Conservation (phyloP, 2,329 filamentous ascomycete genomes). For the Hymenoscyphus fructigenus region DNA sequence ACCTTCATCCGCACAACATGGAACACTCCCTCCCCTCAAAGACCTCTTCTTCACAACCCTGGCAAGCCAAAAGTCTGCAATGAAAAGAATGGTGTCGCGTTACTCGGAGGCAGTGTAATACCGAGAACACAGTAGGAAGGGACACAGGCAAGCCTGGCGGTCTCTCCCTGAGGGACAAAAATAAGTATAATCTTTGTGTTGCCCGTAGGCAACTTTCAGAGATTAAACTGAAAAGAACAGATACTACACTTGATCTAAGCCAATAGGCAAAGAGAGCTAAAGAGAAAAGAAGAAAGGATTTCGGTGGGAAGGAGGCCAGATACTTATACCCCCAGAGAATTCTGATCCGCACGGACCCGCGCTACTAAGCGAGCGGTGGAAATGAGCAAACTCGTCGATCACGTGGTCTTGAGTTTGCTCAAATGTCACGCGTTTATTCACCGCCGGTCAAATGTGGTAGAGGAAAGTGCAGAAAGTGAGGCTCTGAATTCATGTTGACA, state of each 20-base stretch:
- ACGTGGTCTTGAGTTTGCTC: not conserved
- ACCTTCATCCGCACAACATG: not conserved
- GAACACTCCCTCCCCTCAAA: not conserved
- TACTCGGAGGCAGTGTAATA: slow-evolving; percentile 73
- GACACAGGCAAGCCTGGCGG: slow-evolving; percentile 74
- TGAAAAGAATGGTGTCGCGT: slow-evolving; percentile 51
- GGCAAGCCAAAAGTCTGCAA: slow-evolving; percentile 53
- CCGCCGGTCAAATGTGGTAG: too few relatives aligned
- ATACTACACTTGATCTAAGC: slow-evolving; percentile 90
- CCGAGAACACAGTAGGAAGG: slow-evolving; percentile 68
- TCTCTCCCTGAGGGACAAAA: slow-evolving; percentile 57
- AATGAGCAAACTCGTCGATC: not conserved
- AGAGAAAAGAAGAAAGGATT: slow-evolving; percentile 33
- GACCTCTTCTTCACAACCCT: slow-evolving; percentile 56
- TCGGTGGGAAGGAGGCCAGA: not conserved
- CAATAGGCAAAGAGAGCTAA: slow-evolving; percentile 57
- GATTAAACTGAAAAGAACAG: slow-evolving; percentile 97
- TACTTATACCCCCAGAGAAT: slow-evolving; percentile 46
- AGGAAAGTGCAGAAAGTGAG: too few relatives aligned
- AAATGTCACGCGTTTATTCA: not conserved
- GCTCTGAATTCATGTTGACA: not conserved
- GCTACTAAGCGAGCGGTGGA: not conserved
- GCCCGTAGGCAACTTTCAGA: slow-evolving; percentile 41
- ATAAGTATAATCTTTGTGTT: slow-evolving; percentile 80
- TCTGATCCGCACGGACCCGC: not conserved